Conservation (phyloP, 192 early-diverging fungal species). For the Diversispora eburnea region DNA sequence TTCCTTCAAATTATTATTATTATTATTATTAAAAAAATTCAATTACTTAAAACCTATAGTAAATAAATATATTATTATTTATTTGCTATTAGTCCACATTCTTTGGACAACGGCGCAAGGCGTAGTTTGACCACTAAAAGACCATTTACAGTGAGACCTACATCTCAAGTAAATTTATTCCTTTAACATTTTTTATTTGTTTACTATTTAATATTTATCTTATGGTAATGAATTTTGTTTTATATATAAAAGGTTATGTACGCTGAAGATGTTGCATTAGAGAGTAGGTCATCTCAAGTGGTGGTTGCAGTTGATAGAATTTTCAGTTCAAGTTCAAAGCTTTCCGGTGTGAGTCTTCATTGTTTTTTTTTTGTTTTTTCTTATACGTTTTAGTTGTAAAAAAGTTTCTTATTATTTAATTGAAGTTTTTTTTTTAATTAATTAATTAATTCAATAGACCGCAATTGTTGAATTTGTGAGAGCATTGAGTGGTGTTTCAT, state of each 20-base stretch:
- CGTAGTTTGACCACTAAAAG: neutral
- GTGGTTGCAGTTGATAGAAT: slow-evolving; percentile 82
- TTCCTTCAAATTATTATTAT: neutral
- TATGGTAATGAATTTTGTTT: neutral
- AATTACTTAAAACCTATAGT: neutral
- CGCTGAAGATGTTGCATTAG: slow-evolving; percentile 47
- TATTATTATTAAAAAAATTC: too few relatives aligned
- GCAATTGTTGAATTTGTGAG: slow-evolving; percentile 89
- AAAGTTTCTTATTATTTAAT: neutral
- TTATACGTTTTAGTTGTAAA: neutral
- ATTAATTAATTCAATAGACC: slow-evolving; percentile 26
- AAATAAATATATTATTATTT: neutral
- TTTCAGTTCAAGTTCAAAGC: slow-evolving; percentile 72
- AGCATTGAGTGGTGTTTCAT: slow-evolving; percentile 77
- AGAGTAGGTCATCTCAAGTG: slow-evolving; percentile 64
- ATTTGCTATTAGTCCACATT: neutral
- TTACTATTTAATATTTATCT: neutral
- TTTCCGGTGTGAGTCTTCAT: slow-evolving; percentile 54
- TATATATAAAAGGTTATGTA: slow-evolving; percentile 6
- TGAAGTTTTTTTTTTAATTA: too few relatives aligned
- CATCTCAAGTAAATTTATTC: slow-evolving; percentile 4
- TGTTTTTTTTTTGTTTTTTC: neutral
- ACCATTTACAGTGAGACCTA: neutral
- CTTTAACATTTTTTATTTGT: neutral
- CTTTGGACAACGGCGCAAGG: neutral